These are phyloP conservation scores for Hippophae tibetana DNA, from an alignment of 306 rosid genomes.

Conservation along the genomic window DNA sequence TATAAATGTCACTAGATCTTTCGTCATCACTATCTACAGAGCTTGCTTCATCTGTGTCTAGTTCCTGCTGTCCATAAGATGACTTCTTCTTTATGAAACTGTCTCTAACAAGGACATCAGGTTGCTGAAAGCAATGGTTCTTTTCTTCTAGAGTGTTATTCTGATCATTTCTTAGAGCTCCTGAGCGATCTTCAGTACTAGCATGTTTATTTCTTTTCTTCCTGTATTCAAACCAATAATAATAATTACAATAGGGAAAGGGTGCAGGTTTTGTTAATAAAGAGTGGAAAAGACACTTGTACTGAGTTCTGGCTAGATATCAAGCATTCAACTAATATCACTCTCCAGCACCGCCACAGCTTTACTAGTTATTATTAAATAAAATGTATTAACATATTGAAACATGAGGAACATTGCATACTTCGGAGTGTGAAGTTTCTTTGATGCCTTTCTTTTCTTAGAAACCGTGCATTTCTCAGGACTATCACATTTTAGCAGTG, in stretches of 20 bases:
- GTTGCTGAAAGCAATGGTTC: conserved; percentile 26
- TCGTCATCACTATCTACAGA: conserved; percentile 12
- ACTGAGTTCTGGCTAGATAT: not conserved
- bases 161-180: conserved; percentile 23
- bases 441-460: conserved; percentile 67
- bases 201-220: conserved; percentile 60
- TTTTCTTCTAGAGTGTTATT: conserved; percentile 16
- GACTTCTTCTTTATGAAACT: conserved; percentile 33
- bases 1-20: conserved; percentile 25
- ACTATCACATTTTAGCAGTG: conserved; percentile 18
- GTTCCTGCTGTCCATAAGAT: conserved; percentile 1
- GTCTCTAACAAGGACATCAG: conserved; percentile 15
- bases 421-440: conserved; percentile 52
- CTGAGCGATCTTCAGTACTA: conserved; percentile 27
- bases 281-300: not conserved
- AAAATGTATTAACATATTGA: too few species aligned
- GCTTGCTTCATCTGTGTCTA: conserved; percentile 28
- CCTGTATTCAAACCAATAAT: conserved; percentile 29
- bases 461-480: conserved; percentile 23
- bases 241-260: conserved; percentile 7
- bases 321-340: not conserved
- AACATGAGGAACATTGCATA: conserved; percentile 19
- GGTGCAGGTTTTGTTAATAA: conserved; percentile 2
- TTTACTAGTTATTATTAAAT: too few species aligned
- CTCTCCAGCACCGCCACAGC: not conserved